Conservation (phyloP, 768 basidiomycete genomes). For the Mycena capillaripes region DNA sequence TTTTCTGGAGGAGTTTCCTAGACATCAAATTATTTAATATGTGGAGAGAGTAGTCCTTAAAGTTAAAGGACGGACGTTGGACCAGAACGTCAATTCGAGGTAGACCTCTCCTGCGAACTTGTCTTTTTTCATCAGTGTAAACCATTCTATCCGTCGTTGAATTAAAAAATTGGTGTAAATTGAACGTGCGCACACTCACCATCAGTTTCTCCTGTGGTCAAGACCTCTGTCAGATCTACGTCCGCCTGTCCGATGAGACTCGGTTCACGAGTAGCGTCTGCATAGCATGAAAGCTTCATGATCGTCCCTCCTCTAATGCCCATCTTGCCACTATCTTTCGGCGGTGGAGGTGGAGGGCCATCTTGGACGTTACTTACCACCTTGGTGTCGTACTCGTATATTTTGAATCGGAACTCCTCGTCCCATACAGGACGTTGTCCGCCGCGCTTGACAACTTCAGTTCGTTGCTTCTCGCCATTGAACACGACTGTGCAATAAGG, state of each 20-base stretch:
- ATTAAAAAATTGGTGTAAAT: conserved; percentile 10
- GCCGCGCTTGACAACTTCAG: conserved; percentile 94
- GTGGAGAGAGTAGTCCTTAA: neutral
- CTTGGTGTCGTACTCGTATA: conserved; percentile 78
- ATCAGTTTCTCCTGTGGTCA: conserved; percentile 97
- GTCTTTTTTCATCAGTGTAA: conserved; percentile 89
- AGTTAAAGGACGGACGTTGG: conserved; percentile 74
- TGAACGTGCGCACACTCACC: conserved; percentile 65
- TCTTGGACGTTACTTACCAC: conserved; percentile 55
- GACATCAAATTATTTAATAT: conserved; percentile 6
- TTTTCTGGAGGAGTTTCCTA: conserved; percentile 88
- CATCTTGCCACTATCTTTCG: conserved; percentile 67
- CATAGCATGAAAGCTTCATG: conserved; percentile 90
- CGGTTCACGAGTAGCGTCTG: conserved; percentile 95
- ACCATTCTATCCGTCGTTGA: conserved; percentile 80
- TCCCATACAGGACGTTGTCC: conserved; percentile 99
- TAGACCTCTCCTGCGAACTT: conserved; percentile 97
- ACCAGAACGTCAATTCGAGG: conserved; percentile 97
- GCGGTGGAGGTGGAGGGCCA: conserved; percentile 76
- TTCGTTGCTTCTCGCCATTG: conserved; percentile 87
- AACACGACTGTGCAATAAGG: conserved; percentile 90
- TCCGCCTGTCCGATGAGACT: conserved; percentile 94
- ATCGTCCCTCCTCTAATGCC: conserved; percentile 79
- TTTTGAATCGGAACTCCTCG: conserved; percentile 93
- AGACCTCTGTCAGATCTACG: conserved; percentile 89